Percentiles rank a stretch among this genome's conserved stretches.
These are phyloP conservation scores for Tripidium arundinaceum DNA, from an alignment of 202 grass and related monocot species.

Conservation along the genomic window DNA sequence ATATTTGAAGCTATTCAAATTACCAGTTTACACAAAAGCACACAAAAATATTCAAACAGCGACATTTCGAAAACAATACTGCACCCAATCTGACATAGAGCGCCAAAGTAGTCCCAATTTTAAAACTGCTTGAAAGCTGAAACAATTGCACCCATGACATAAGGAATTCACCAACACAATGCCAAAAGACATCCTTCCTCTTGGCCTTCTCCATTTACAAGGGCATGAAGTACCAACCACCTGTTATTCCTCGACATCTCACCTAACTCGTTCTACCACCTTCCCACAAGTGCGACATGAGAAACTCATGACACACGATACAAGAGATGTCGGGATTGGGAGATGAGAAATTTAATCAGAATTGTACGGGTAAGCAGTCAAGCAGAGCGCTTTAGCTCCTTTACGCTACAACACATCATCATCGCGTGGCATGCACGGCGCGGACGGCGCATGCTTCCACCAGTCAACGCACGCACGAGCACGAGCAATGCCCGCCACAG, in stretches of 20 bases:
- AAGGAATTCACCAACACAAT: constrained; percentile 10
- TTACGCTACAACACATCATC: neutral
- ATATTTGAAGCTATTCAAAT: neutral
- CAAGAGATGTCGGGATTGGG: neutral
- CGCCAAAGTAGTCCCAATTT: neutral
- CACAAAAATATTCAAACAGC: neutral
- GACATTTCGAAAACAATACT: neutral
- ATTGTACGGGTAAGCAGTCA: neutral
- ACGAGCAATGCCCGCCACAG: neutral
- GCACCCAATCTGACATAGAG: neutral
- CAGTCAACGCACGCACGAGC: neutral
- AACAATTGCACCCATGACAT: neutral
- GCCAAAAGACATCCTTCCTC: neutral
- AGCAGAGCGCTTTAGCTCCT: neutral
- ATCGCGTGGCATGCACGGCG: neutral
- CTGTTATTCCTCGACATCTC: constrained; percentile 17
- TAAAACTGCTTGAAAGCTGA: neutral
- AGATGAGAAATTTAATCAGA: neutral
- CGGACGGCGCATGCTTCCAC: neutral
- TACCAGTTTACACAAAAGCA: neutral
- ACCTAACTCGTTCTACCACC: constrained; percentile 29
- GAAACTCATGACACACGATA: neutral
- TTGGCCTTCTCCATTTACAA: neutral
- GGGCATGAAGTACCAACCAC: neutral
- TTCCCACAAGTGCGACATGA: neutral